Evolutionary conservation across 495 filamentous ascomycete genomes (phyloP), one percentile per base, ranked within the genome.

Genomic region (Aspergillus affinis): DNA sequence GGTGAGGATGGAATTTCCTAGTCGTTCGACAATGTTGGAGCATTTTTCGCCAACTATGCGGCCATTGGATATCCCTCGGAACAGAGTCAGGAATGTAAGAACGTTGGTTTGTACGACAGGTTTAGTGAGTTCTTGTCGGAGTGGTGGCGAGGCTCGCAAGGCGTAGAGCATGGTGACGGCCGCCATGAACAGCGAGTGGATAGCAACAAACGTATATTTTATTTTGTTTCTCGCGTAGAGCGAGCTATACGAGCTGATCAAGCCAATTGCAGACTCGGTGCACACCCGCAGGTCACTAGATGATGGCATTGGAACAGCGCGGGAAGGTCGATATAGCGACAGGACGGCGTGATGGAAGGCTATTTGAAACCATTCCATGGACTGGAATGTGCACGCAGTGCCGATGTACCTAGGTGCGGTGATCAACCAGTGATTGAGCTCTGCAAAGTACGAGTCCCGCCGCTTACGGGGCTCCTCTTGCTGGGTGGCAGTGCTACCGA

Each of bases 151-250:
- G 4, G 59, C 52, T 20, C 59, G 59, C 2, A 61, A 19, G 29
- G 59, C 53, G 45, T 61, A 61, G 7, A 61, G 59, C 59, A 61
- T 61, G 4, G 59, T 46, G 0, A 61, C 46, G 1, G 59, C 59
- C 4, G 59, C 59, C 52, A 61, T 56, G 21, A 61, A 56, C 0
- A 61, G 52, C 9, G 59, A 56, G 47, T 61, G 52, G 21, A 56
- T 61, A 2, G 59, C 59, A 9, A 61, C 59, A 26, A 61, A 61
- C 0, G 59, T 61, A 26, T 61, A 61, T 26, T 56, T 61, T 3
- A 61, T 56, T 41, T 41, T 51, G 26, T 56, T 61, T 4, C 52
- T 29, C 45, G 59, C 59, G 23, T 61, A 61, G 3, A 61, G 59
- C 5, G 52, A 36, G 47, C 53, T 61, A 20, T 61, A 61, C 1